Evolutionary conservation across 2,329 filamentous ascomycete genomes (phyloP).

Genomic region (Graphilbum sp.): DNA sequence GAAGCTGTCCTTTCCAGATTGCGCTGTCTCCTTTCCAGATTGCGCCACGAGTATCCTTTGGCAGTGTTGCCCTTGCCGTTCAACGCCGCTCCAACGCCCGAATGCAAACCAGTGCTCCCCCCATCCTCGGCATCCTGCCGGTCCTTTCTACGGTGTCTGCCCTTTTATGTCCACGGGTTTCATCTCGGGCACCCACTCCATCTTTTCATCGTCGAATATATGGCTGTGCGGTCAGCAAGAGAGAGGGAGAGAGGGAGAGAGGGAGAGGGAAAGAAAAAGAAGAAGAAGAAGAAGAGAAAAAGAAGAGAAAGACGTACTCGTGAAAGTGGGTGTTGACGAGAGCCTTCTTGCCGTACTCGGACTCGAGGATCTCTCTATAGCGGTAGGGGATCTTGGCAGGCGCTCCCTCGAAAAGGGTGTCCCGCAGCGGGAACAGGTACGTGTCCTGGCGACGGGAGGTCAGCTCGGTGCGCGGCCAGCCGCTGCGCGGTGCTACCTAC

Average conservation of each 20-base stretch:
- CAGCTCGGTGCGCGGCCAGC: no score
- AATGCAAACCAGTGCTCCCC: no score
- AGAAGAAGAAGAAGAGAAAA: not conserved
- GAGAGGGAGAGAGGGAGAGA: not conserved
- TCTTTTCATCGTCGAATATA: conserved; percentile 7
- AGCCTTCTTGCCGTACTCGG: conserved; percentile 38
- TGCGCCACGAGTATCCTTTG: no score
- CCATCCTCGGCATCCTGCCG: no score
- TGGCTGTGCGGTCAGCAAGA: conserved; percentile 5
- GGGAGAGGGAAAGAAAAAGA: not conserved
- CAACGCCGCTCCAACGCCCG: no score
- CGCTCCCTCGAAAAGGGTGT: conserved; percentile 51
- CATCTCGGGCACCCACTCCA: conserved; percentile 10
- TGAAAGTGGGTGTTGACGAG: conserved; percentile 34
- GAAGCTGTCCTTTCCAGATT: no score
- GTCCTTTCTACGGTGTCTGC: no score
- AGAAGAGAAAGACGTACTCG: conserved; percentile 23
- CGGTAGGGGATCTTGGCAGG: conserved; percentile 48
- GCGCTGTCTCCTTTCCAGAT: no score
- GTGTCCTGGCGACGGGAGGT: conserved; percentile 21
- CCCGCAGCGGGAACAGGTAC: conserved; percentile 52
- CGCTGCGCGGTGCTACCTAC: no score
- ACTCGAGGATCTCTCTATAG: conserved; percentile 39
- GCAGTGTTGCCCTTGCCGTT: no score
- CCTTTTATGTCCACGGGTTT: no score